Evolutionary conservation across 2,329 filamentous ascomycete species (phyloP).

Genomic region (Emericellopsis cladophorae): DNA sequence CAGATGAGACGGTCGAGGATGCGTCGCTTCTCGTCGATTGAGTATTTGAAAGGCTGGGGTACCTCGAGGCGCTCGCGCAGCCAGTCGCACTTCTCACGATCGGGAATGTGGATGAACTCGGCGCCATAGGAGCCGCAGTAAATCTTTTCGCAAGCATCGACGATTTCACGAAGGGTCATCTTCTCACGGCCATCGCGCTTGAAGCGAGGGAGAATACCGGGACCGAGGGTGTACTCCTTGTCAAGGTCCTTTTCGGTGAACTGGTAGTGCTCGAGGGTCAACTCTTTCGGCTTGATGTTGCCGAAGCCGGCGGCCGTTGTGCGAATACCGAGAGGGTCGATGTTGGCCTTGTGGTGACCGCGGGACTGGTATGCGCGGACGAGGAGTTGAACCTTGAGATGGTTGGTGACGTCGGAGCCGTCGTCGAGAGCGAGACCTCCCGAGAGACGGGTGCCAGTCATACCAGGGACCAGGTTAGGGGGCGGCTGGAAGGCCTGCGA

Average conservation of each 20-base stretch:
- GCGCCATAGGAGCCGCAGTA: slow-evolving; percentile 97
- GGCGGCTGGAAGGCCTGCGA: slow-evolving; percentile 95
- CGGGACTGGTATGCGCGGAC: slow-evolving; percentile 96
- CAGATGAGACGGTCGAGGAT: slow-evolving; percentile 97
- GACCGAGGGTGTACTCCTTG: slow-evolving; percentile 80
- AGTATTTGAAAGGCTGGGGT: slow-evolving; percentile 91
- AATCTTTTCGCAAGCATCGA: slow-evolving; percentile 83
- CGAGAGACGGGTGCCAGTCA: slow-evolving; percentile 52
- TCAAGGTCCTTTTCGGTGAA: slow-evolving; percentile 93
- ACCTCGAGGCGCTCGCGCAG: slow-evolving; percentile 90
- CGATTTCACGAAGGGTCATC: slow-evolving; percentile 94
- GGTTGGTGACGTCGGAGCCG: slow-evolving; percentile 80
- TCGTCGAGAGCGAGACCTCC: slow-evolving; percentile 55
- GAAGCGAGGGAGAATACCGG: slow-evolving; percentile 90
- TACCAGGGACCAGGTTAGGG: slow-evolving; percentile 67
- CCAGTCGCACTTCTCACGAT: slow-evolving; percentile 97
- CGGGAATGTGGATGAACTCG: slow-evolving; percentile 98
- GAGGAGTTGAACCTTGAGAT: slow-evolving; percentile 94
- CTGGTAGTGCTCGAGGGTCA: slow-evolving; percentile 85
- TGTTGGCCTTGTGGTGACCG: slow-evolving; percentile 96
- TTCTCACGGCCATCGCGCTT: slow-evolving; percentile 79
- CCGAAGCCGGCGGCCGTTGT: slow-evolving; percentile 1
- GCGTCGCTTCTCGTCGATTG: slow-evolving; percentile 93
- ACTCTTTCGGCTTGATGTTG: slow-evolving; percentile 60
- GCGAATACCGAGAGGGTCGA: slow-evolving; percentile 90